Conservation (phyloP, 2,329 filamentous ascomycete genomes). For the Fusarium brachygibbosum region DNA sequence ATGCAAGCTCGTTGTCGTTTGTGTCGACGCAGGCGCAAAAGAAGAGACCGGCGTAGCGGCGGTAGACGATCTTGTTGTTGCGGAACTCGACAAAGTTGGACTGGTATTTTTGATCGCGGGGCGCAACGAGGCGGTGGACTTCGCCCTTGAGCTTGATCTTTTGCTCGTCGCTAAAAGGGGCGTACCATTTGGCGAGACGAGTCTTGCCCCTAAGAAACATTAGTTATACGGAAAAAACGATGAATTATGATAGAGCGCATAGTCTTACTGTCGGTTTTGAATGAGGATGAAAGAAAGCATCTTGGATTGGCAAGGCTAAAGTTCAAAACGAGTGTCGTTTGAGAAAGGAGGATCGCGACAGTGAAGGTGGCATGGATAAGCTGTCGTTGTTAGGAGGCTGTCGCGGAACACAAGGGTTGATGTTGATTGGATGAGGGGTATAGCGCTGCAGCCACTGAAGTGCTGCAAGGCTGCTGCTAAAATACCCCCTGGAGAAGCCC, state of each 20-base stretch:
- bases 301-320: conserved; percentile 14
- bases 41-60: conserved; percentile 96
- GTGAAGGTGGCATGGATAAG: conserved; percentile 38
- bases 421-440: conserved; percentile 22
- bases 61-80: conserved; percentile 96
- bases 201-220: conserved; percentile 84
- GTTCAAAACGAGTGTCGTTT: conserved; percentile 14
- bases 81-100: conserved; percentile 99
- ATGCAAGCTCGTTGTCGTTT: conserved; percentile 98
- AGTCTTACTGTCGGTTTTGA: conserved; percentile 84
- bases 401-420: conserved; percentile 29
- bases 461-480: conserved; percentile 35
- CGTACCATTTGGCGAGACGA: conserved; percentile 98
- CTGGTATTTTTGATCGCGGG: conserved; percentile 98
- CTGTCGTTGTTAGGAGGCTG: conserved; percentile 36
- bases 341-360: conserved; percentile 23
- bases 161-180: conserved; percentile 97
- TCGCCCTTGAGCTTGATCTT: conserved; percentile 99
- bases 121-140: conserved; percentile 96
- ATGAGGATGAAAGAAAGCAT: conserved; percentile 91
- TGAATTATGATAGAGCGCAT: neutral
- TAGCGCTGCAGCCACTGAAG: conserved; percentile 13
- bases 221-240: neutral
- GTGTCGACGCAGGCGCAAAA: conserved; percentile 99
- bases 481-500: conserved; percentile 16